Evolutionary conservation across 306 rosid species (phyloP).

Genomic region (Macrotyloma uniflorum): DNA sequence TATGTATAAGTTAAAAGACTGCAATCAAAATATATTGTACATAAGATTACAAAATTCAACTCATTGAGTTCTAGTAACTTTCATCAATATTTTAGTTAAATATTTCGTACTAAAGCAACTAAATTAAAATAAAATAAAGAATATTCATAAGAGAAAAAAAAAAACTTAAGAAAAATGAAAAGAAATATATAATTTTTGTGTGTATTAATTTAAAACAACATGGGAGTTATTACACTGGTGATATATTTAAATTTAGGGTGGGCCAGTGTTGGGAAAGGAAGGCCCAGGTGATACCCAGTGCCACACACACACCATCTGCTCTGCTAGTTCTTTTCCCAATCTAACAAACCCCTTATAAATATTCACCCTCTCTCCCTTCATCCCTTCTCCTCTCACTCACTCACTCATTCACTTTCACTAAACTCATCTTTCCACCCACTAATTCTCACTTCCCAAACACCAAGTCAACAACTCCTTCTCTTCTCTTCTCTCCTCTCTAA

Average conservation of each 20-base stretch:
- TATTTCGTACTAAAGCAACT: too few species aligned
- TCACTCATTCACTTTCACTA: constrained; percentile 35
- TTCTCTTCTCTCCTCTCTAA: background rate
- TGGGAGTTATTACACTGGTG: background rate
- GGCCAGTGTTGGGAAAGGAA: constrained; percentile 55
- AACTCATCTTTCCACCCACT: constrained; percentile 32
- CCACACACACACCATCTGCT: constrained; percentile 50
- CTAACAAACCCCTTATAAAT: constrained; percentile 62
- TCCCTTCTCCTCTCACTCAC: background rate
- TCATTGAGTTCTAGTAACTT: too few species aligned
- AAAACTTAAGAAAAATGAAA: too few species aligned
- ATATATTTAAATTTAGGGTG: constrained; percentile 38
- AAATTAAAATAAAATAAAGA: too few species aligned
- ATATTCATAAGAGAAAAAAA: too few species aligned
- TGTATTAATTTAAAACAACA: too few species aligned
- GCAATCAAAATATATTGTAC: too few species aligned
- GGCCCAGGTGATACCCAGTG: constrained; percentile 85
- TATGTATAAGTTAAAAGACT: too few species aligned
- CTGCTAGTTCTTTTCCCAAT: constrained; percentile 29
- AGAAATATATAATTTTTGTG: too few species aligned
- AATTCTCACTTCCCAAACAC: background rate
- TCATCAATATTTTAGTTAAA: too few species aligned
- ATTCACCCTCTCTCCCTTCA: constrained; percentile 14
- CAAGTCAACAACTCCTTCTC: too few species aligned
- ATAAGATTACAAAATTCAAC: too few species aligned